A percentile compares a stretch with the other conserved stretches of the same genome.
Evolutionary conservation across 768 basidiomycete species (phyloP).

Genomic region (Mrakia gelida): DNA sequence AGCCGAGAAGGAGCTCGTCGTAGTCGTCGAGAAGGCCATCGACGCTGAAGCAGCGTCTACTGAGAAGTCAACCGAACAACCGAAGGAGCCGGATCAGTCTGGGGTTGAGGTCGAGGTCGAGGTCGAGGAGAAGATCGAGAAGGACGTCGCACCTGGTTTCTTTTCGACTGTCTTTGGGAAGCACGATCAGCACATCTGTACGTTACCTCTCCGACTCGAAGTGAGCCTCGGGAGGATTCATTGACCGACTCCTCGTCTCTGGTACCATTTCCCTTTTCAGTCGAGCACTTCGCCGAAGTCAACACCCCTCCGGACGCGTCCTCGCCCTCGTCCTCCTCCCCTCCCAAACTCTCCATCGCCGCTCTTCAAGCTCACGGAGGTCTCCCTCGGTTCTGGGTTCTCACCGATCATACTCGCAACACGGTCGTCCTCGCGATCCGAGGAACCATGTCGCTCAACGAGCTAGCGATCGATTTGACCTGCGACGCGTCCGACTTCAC

Average conservation of each 20-base stretch:
- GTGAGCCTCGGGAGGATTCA: too few species aligned
- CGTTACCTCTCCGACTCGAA: conserved; percentile 46
- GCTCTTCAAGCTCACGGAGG: conserved; percentile 41
- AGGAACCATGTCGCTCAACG: conserved; percentile 82
- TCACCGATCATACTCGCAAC: conserved; percentile 69
- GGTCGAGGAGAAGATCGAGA: conserved; percentile 47
- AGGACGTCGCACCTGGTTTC: conserved; percentile 36
- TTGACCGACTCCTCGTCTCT: too few species aligned
- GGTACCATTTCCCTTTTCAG: neutral
- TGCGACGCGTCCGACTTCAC: conserved; percentile 59
- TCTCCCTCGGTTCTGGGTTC: conserved; percentile 80
- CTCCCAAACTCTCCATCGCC: neutral
- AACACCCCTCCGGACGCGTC: neutral
- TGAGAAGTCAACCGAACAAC: conserved; percentile 49
- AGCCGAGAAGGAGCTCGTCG: conserved; percentile 19
- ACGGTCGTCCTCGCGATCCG: conserved; percentile 73
- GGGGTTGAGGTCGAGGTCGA: conserved; percentile 62
- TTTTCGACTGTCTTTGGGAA: conserved; percentile 76
- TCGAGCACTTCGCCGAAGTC: conserved; percentile 19
- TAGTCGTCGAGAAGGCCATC: conserved; percentile 37
- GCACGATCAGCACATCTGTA: conserved; percentile 78
- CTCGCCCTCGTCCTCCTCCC: neutral
- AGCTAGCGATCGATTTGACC: conserved; percentile 64
- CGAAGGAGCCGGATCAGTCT: too few species aligned
- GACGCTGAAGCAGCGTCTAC: conserved; percentile 51